phyloP scores from a whole-genome alignment of 1,139 yeast genomes.

The Yamadazyma spencermartinsiae region DNA sequence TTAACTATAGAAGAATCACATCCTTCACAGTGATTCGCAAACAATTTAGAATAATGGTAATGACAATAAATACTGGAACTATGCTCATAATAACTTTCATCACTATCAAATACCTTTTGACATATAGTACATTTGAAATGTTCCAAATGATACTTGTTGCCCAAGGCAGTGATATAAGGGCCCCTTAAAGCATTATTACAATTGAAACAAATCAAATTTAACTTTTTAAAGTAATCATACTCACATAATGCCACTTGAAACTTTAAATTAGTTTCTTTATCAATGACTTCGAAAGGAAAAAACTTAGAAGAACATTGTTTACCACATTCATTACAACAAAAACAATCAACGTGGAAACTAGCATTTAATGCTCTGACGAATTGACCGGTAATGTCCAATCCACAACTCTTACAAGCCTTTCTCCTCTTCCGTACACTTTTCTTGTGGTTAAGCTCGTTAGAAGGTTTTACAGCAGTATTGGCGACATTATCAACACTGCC shows the following conservation, averaged over 20 bases:
- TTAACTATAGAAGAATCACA: slow-evolving; percentile 89
- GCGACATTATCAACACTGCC: slow-evolving; percentile 1
- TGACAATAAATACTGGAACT: slow-evolving; percentile 84
- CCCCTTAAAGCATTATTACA: slow-evolving; percentile 89
- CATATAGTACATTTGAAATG: slow-evolving; percentile 94
- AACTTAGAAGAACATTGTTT: slow-evolving; percentile 72
- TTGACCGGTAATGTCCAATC: slow-evolving; percentile 69
- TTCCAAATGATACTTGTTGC: slow-evolving; percentile 89
- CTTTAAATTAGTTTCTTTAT: slow-evolving; percentile 31
- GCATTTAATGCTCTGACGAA: slow-evolving; percentile 81
- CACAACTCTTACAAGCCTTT: slow-evolving; percentile 63
- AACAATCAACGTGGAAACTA: slow-evolving; percentile 85
- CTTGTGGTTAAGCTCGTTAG: slow-evolving; percentile 11
- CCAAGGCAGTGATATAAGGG: slow-evolving; percentile 91
- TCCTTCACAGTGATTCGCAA: slow-evolving; percentile 92
- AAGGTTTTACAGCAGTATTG: not conserved
- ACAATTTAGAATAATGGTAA: slow-evolving; percentile 80
- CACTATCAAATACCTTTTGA: slow-evolving; percentile 82
- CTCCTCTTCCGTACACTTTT: slow-evolving; percentile 26
- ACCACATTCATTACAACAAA: slow-evolving; percentile 81
- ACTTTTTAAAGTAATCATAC: slow-evolving; percentile 83
- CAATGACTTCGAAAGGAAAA: slow-evolving; percentile 55
- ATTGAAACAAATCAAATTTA: slow-evolving; percentile 77
- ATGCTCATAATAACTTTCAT: slow-evolving; percentile 92
- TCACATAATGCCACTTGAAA: slow-evolving; percentile 82